Percentiles rank a stretch among this genome's conserved stretches.
Conservation (phyloP, 2,329 filamentous ascomycete species). For the Fusarium sp. region DNA sequence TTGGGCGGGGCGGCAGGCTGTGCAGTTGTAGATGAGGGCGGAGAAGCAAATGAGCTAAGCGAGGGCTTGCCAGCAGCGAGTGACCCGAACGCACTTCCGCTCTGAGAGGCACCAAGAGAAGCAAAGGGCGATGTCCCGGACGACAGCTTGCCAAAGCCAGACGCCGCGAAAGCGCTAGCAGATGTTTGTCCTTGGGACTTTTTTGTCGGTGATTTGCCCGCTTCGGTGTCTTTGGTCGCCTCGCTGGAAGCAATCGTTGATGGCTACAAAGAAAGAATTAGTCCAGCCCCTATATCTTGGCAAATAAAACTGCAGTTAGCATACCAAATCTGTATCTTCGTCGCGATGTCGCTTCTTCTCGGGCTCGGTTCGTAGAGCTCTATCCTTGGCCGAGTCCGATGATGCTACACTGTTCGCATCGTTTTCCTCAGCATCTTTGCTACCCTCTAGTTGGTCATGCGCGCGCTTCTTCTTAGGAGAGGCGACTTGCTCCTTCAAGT, state of each 20-base stretch:
- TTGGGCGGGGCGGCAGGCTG: conserved; percentile 53
- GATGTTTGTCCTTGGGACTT: conserved; percentile 56
- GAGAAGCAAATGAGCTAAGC: conserved; percentile 48
- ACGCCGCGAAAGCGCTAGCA: conserved; percentile 71
- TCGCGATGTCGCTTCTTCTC: conserved; percentile 74
- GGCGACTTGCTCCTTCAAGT: conserved; percentile 59
- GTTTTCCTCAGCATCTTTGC: conserved; percentile 54
- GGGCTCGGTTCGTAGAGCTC: conserved; percentile 61
- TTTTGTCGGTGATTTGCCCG: conserved; percentile 39
- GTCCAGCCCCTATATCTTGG: not conserved
- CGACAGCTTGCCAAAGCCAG: conserved; percentile 74
- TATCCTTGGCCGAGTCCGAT: conserved; percentile 58
- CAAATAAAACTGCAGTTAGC: conserved; percentile 20
- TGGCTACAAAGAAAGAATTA: conserved; percentile 28
- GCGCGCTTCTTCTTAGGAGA: conserved; percentile 75
- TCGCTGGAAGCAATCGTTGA: conserved; percentile 32
- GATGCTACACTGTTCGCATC: conserved; percentile 55
- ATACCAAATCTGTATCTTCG: conserved; percentile 51
- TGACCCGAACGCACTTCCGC: conserved; percentile 61
- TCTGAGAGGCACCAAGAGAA: conserved; percentile 58
- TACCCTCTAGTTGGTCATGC: conserved; percentile 66
- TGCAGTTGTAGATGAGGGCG: conserved; percentile 34
- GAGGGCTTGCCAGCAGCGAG: conserved; percentile 48
- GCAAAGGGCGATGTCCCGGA: conserved; percentile 73
- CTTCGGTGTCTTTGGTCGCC: conserved; percentile 34